Base-by-base conservation (phyloP, 192 early-diverging fungal species). In the Entophlyctis luteolus region DNA sequence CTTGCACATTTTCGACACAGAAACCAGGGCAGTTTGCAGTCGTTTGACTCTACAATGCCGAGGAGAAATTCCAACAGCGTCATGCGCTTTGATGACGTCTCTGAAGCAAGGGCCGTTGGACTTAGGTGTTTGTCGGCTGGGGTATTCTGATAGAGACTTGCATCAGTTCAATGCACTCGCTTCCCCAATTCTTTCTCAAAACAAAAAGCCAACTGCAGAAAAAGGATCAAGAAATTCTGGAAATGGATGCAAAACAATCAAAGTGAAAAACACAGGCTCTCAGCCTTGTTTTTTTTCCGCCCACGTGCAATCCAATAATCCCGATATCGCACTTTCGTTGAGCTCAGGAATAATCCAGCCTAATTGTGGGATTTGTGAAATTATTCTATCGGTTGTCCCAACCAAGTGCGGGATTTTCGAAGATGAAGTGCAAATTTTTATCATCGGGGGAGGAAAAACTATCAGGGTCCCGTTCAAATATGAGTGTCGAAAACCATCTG, bases 71-170 rank as follows among this genome's bases (percentile, higher is more conserved):
- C 46, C 68, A 25, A 38, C 66, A 2, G 46, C 80, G 3, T 46
- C 60, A 22, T 82, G 80, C 47, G 46, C 54, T 5, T 36, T 82
- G 12, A 25, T 82, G 25, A 59, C 62, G 2, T 70, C 70, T 29
- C 23, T 48, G 10, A 77, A 77, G 69, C 80, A 82, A 47, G 75
- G 77, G 3, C 76, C 77, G 14, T 18, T 82, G 1, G 75, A 82
- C 39, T 33, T 82, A 4, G 80, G 80, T 14, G 27, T 77, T 29
- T 46, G 76, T 14, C 55, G 75, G 6, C 55, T 82, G 18, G 62
- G 55, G 16, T 74, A 48, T 27, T 4, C 45, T 2, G 33, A 38
- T 8, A 18, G 2, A 4, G 68, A 66, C 34, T 16, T 6, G 8
- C 1, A 8, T 31, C 23, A 42, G 2, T 38, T 68, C 25, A 74